Base-by-base conservation (phyloP, 306 rosid species). In the Cucumis cinereus region DNA sequence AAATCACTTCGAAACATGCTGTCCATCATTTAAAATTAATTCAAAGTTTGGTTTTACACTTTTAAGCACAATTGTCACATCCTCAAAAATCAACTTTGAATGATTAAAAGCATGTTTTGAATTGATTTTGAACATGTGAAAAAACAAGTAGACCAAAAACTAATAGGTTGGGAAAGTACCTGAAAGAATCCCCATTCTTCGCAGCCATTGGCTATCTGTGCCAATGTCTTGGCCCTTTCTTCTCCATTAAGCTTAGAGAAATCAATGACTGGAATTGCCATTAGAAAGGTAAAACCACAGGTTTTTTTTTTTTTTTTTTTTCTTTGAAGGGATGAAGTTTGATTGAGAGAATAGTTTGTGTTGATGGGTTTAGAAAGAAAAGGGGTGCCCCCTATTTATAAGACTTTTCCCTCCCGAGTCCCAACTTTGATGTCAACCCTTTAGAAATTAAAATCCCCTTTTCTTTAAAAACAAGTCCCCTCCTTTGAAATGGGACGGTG, bases 181-280 rank as follows among this genome's bases (percentile, higher is more conserved):
- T 92, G 99, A 76, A 94, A 94, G 89, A 94, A 94, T 12, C 99
- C 99, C 99, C 99, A 94, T 64, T 92, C 96, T 83, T 94, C 96
- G 77, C 93, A 94, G n/a, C 97, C 96, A 80, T 89, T 89, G 16
- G 92, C 93, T n/a, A 92, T 85, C 75, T 81, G 88, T 14, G 92
- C 93, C 96, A 94, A 68, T 28, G 96, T 90, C 35, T 85, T 77
- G 79, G 89, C 89, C 79, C 97, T 91, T 69, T 87, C 90, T 81
- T 86, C 93, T 12, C 97, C 95, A 68, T 85, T 59, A 73, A 94
- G 92, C 76, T 89, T 92, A 43, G 99, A 92, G 89, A 94, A 90
- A 84, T 94, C 99, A 83, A 94, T 92, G 36, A 94, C 97, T 52
- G 99, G 99, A 73, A 94, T 79, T 33, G 89, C 93, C 98, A 91